Evolutionary conservation across 2,329 filamentous ascomycete genomes (phyloP), one percentile per base, ranked within the genome.

Genomic region (Aspergillus felis): DNA sequence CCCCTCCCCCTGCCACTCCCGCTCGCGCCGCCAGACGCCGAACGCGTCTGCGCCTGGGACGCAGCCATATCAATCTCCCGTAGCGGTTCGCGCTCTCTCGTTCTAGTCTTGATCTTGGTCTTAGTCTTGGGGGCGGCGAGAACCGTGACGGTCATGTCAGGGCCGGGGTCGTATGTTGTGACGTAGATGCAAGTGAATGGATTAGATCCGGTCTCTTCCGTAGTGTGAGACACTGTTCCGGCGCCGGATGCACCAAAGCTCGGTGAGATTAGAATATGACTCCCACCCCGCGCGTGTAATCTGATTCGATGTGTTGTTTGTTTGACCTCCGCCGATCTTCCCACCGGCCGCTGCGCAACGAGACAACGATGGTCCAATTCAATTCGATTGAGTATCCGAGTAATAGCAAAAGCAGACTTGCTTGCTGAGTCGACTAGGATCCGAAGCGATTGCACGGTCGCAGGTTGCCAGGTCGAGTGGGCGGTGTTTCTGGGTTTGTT

Each of bases 111-210:
- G 32, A 5, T 38, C 63, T 69, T 67, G 57, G 57, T 66, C 64
- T 69, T 71, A 58, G 65, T 73, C 53, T 62, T 68, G 48, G 70
- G 62, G 50, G 71, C 65, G 55, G 71, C 65, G 60, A 74, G 53
- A 65, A 74, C 71, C 66, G 71, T 67, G 69, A 64, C 67, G 70
- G 69, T 75, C 73, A 75, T 75, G 68, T 70, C 70, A 72, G 57
- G 61, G 54, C 61, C 56, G 54, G 25, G 4, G 14, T 38, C 14
- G 32, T 38, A 17, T 38, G 5, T 38, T 17, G 12, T 35, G 14
- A 42, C 6, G 50, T 44, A 10, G 28, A 17, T 50, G 27, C 5
- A 24, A 29, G n/a, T 2, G 46, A 48, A 22, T 6, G 47, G 9
- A 38, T 17, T 3, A 17, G 14, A 8, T 2, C 12, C 32, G 3